Conservation (phyloP, 1,284 basidiomycete species). For the Trichosporon coremiiforme region DNA sequence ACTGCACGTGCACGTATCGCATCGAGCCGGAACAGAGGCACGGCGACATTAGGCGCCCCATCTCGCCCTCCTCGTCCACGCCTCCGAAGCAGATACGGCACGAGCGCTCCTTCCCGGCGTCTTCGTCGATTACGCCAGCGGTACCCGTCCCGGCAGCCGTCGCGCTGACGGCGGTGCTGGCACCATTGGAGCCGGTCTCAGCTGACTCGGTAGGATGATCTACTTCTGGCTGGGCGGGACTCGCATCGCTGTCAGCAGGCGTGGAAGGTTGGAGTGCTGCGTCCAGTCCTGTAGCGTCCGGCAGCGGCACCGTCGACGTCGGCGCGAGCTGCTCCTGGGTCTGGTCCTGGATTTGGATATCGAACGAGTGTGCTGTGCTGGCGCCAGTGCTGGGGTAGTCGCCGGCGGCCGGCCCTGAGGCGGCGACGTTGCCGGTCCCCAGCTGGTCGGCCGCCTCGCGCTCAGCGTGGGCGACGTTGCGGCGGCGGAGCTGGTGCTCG, state of each 20-base stretch:
- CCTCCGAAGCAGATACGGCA: conserved; percentile 55
- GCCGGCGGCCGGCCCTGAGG: conserved; percentile 10
- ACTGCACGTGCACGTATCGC: conserved; percentile 43
- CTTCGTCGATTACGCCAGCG: conserved; percentile 13
- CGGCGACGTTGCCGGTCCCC: not conserved
- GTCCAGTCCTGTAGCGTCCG: not conserved
- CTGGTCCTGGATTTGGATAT: not conserved
- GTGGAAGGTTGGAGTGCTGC: not conserved
- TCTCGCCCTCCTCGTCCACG: conserved; percentile 44
- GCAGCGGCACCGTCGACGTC: not conserved
- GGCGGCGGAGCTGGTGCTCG: conserved; percentile 15
- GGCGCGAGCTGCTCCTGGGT: conserved; percentile 6
- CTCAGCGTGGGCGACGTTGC: conserved; percentile 19
- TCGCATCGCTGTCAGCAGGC: not conserved
- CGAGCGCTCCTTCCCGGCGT: conserved; percentile 40
- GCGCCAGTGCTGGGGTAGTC: not conserved
- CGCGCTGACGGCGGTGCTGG: too few relatives aligned
- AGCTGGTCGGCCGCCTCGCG: conserved; percentile 6
- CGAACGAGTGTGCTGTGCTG: conserved; percentile 3
- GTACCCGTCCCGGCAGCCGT: too few relatives aligned
- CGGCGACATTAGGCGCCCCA: conserved; percentile 53
- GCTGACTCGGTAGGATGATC: not conserved
- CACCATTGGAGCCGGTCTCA: not conserved
- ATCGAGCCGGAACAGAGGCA: conserved; percentile 54
- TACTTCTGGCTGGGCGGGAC: not conserved